Base-by-base conservation (phyloP, 2,329 filamentous ascomycete species). In the Tolypocladium nubicola region DNA sequence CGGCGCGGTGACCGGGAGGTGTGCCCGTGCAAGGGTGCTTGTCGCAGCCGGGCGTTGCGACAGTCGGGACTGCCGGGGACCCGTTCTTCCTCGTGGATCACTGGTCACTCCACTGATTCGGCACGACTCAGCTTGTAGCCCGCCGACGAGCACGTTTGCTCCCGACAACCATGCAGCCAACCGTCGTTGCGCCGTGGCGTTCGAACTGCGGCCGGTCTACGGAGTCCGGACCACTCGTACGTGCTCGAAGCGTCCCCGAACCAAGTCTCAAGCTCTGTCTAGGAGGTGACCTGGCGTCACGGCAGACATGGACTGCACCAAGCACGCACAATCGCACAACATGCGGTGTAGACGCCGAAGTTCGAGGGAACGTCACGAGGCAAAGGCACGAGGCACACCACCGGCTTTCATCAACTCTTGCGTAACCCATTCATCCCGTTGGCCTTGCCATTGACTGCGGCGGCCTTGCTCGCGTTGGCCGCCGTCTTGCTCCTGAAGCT, bases 401-500 rank as follows among this genome's bases (percentile, higher is more conserved):
- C 47, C 11, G 19, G 19, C 47, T 52, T 52, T 37, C 47, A 37
- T 52, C 47, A 37, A 52, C 30, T 37, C 47, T 35, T 11, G 19
- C 35, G 47, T 13, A 21, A 37, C 33, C 33, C 30, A 37, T 37
- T 30, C 30, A 30, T 13, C 45, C 26, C 16, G 21, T 33, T n/a
- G 33, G 47, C 47, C 47, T 13, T 21, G 47, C 30, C 47, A 14
- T 37, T 37, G 47, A 26, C 26, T 3, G 26, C 26, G 26, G 30
- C 26, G 9, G 45, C 23, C n/a, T 19, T 49, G 45, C 23, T 19
- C 1, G 45, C 45, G 23, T 33, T 49, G 45, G 14, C 43, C 43
- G 21, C 43, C 16, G 10, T 26, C 45, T 61, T 60, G 40, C 71
- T 75, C 57, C 71, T 76, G 61, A 86, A 79, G 13, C 79, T 76